Conservation (phyloP, 2,329 filamentous ascomycete species). For the Falciphora oryzae region DNA sequence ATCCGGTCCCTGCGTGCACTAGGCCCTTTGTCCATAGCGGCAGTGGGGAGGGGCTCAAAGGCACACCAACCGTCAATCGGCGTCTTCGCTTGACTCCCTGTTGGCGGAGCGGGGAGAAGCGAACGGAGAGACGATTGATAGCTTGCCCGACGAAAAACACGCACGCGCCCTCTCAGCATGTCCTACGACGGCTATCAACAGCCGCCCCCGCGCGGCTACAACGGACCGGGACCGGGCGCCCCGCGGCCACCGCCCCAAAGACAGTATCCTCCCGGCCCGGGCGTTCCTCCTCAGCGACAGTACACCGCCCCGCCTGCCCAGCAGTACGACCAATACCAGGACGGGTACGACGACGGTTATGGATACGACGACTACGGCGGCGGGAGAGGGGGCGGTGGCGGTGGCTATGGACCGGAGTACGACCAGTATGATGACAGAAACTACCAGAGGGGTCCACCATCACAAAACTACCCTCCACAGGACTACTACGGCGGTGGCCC, state of each 20-base stretch:
- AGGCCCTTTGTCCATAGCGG: background rate
- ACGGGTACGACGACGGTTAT: constrained; percentile 37
- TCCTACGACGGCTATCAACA: constrained; percentile 45
- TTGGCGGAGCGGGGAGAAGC: background rate
- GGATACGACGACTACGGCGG: constrained; percentile 31
- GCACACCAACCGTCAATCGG: background rate
- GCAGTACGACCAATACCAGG: constrained; percentile 41
- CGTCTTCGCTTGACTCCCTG: background rate
- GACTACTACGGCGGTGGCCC: constrained; percentile 38
- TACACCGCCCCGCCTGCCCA: constrained; percentile 27
- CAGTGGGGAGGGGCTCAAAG: background rate
- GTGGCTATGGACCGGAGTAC: constrained; percentile 20
- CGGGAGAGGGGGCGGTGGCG: constrained; percentile 24
- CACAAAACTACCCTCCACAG: constrained; percentile 34
- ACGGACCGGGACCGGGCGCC: constrained; percentile 33
- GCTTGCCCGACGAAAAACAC: too few relatives aligned
- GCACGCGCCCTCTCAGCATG: constrained; percentile 28
- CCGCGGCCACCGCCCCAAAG: constrained; percentile 34
- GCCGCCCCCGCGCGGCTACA: constrained; percentile 38
- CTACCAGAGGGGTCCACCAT: constrained; percentile 33
- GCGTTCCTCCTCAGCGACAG: constrained; percentile 24
- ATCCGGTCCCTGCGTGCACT: background rate
- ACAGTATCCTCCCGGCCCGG: constrained; percentile 27
- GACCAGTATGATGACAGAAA: constrained; percentile 37
- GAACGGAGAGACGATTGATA: background rate